Conservation (phyloP, 1,139 yeast species). For the Yamadazyma taylorii region DNA sequence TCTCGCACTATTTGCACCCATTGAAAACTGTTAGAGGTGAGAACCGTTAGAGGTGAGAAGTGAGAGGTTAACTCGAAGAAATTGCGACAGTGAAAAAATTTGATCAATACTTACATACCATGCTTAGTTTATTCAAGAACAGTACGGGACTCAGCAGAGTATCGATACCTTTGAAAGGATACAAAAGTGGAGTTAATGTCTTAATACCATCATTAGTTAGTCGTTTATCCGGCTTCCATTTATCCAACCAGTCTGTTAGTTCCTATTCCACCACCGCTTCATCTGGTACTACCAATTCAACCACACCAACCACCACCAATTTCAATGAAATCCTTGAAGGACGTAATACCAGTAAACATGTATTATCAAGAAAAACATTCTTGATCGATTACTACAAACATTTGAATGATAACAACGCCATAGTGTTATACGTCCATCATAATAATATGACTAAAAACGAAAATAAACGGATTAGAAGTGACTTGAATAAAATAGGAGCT, state of each 20-base stretch:
- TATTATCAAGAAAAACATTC: conserved; percentile 75
- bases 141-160: too few relatives aligned
- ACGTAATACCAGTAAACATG: conserved; percentile 52
- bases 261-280: not conserved
- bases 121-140: too few relatives aligned
- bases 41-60: too few relatives aligned
- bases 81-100: too few relatives aligned
- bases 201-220: too few relatives aligned
- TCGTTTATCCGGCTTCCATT: too few relatives aligned
- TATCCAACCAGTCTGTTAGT: not conserved
- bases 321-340: conserved; percentile 1
- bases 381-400: conserved; percentile 76
- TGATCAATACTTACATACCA: too few relatives aligned
- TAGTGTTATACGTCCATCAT: conserved; percentile 78
- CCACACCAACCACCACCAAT: not conserved
- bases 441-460: conserved; percentile 75
- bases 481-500: conserved; percentile 64
- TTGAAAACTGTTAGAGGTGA: too few relatives aligned
- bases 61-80: too few relatives aligned
- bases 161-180: too few relatives aligned
- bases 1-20: too few relatives aligned
- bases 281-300: not conserved
- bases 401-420: conserved; percentile 64
- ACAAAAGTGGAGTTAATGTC: too few relatives aligned
- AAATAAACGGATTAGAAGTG: conserved; percentile 59